Base-by-base conservation (phyloP, 768 basidiomycete species). In the Myochromella boudieri region DNA sequence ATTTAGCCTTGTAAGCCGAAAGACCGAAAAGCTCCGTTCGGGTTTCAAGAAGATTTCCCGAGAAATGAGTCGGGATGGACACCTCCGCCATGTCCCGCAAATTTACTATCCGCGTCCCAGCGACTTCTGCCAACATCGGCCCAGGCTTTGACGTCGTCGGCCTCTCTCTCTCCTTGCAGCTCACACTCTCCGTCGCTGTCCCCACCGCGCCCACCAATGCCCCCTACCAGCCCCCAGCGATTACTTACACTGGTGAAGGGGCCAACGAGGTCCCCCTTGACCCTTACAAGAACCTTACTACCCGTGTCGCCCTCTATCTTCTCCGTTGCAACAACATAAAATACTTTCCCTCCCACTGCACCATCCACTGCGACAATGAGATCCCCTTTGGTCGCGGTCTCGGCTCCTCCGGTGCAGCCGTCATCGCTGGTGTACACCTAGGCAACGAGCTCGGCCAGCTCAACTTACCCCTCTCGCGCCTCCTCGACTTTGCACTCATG, bases 111-210 rank as follows among this genome's bases (percentile, higher is more conserved):
- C 80, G 76, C 53, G 87, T 98, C 42, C 95, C 95, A 8, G 93
- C 93, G n/a, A 97, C 95, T 2, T 94, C 95, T 53, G 95, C 95
- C 54, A 99, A 99, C 73, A 94, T 99, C 61, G 95, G 95, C 2
- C 95, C 95, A 31, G 95, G 95, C 20, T 99, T 99, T 68, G 97
- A 99, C 66, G 97, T 98, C 53, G 93, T 97, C 54, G 97, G 97
- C n/a, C 85, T 99, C 53, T 95, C 95, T 0, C 83, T 98, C 18
- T 92, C 91, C 1, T 80, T 97, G 24, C 77, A 85, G 55, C 80
- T 97, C 56, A 85, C 82, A 12, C 76, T 98, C 59, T 76, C 77
- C 37, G 85, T 94, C 26, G 60, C 64, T 22, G 60, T 70, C 18
- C 63, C 68, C 10, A 54, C 68, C 21, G 53, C 62, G 25, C 37